Conservation (phyloP, 108 stramenopile genomes). For the Licmophora abbreviata region DNA sequence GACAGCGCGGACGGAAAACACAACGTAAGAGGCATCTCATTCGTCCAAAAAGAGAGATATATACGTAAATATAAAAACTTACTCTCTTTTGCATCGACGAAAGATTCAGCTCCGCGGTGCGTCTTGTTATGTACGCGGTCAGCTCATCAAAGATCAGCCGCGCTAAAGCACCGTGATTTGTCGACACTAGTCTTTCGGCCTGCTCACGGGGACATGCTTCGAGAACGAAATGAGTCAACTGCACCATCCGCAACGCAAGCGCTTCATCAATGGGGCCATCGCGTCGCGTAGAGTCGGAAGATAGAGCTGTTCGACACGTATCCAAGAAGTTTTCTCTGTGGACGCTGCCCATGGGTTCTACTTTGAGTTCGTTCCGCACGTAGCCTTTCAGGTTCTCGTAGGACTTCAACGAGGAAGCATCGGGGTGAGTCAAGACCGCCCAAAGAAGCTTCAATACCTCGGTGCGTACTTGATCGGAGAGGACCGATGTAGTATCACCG, state of each 20-base stretch:
- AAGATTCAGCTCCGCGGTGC: slow-evolving; percentile 2
- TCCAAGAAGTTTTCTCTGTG: slow-evolving; percentile 57
- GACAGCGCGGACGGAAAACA: slow-evolving; percentile 6
- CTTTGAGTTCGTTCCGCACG: slow-evolving; percentile 47
- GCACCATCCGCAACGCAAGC: slow-evolving; percentile 64
- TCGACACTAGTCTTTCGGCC: slow-evolving; percentile 33
- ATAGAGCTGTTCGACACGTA: slow-evolving; percentile 33
- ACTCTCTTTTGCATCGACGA: no score
- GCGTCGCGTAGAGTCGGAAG: slow-evolving; percentile 16
- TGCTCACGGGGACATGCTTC: slow-evolving; percentile 60
- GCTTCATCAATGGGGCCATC: slow-evolving; percentile 34
- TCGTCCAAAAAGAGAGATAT: neutral
- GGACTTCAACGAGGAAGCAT: slow-evolving; percentile 56
- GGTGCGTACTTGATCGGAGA: slow-evolving; percentile 46
- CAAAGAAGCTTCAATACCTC: slow-evolving; percentile 73
- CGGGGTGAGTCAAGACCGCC: slow-evolving; percentile 74
- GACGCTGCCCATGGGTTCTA: slow-evolving; percentile 37
- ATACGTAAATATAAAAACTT: neutral
- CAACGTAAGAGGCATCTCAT: neutral
- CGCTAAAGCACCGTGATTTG: slow-evolving; percentile 31
- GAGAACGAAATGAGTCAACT: slow-evolving; percentile 71
- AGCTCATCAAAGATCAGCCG: slow-evolving; percentile 63
- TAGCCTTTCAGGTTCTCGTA: slow-evolving; percentile 67
- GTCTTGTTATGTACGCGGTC: slow-evolving; percentile 50
- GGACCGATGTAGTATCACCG: slow-evolving; percentile 13